Evolutionary conservation across 148 eudicot genomes (phyloP), one percentile per base, ranked within the genome.

Genomic region (Agrostemma githago): DNA sequence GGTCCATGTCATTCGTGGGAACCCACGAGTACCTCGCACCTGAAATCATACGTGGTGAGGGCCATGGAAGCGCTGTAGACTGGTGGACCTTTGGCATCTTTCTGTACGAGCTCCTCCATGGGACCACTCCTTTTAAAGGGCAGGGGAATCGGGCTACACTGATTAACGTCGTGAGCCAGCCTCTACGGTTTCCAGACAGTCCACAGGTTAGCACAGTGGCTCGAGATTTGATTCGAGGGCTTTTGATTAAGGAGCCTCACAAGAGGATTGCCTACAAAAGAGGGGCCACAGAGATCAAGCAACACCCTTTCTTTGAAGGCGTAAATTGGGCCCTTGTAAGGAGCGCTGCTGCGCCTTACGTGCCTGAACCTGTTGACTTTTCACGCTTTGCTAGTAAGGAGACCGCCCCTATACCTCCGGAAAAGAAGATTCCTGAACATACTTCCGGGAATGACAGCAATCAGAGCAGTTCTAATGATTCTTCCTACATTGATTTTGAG

Each of bases 21-120:
- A 92, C 97, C 19, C 97, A 92, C 39, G 97, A 92, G 74, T 92
- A 92, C 74, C 83, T 92, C 3, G 97, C 97, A 53, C 97, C 97
- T 0, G 97, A 92, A 82, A 92, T 92, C 56, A 88, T 92, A 34
- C 90, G 97, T 0, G 97, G 97, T 0, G 97, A 92, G 78, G 97
- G 97, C 21, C 97, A 92, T 65, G 97, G 97, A 5, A 92, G 97
- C 70, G 97, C 97, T 2, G 97, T 92, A 19, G 97, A 92, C 78
- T 92, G 97, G 97, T 92, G 97, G 97, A 92, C 97, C 0, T 90
- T 92, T 44, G 97, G 97, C 0, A 85, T 92, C 3, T 92, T 92
- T 80, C 77, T 92, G 7, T 92, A 90, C 38, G 97, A 92, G 81
- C 86, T 92, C n/a, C 77, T 92, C 43, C 91, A 86, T 51, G 97